Evolutionary conservation across 1,284 basidiomycete species (phyloP).

Genomic region (Exobasidium cylindrosporum): DNA sequence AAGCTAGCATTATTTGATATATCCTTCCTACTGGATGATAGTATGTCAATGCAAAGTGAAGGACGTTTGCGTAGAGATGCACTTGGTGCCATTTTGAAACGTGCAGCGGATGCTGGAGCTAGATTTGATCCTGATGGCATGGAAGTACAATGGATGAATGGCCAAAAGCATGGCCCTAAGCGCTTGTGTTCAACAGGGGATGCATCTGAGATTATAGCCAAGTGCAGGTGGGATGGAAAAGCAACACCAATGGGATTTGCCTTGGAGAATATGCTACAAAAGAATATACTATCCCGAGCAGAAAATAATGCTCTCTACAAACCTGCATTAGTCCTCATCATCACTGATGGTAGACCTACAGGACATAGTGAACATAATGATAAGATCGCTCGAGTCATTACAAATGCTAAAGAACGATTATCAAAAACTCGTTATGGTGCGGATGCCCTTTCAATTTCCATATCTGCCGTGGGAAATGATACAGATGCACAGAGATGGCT

Average conservation of each 20-base stretch:
- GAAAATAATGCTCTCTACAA: constrained; percentile 20
- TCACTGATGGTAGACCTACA: constrained; percentile 43
- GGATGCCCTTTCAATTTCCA: constrained; percentile 38
- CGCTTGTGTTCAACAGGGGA: constrained; percentile 32
- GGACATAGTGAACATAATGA: constrained; percentile 28
- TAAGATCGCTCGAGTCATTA: constrained; percentile 34
- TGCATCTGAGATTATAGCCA: constrained; percentile 24
- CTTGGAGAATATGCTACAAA: constrained; percentile 31
- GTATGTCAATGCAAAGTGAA: constrained; percentile 33
- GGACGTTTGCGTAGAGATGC: constrained; percentile 26
- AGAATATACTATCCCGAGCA: constrained; percentile 20
- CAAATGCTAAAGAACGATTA: constrained; percentile 27
- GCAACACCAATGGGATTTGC: constrained; percentile 38
- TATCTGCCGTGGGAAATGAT: constrained; percentile 45
- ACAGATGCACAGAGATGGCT: constrained; percentile 45
- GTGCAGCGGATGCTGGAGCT: constrained; percentile 37
- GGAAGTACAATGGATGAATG: constrained; percentile 44
- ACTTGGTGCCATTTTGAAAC: constrained; percentile 29
- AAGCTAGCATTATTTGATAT: constrained; percentile 47
- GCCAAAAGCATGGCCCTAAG: constrained; percentile 11
- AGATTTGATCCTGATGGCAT: constrained; percentile 42
- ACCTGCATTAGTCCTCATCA: constrained; percentile 34
- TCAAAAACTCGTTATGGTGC: constrained; percentile 28
- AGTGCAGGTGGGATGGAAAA: constrained; percentile 30
- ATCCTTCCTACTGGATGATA: constrained; percentile 44